Evolutionary conservation across 495 filamentous ascomycete species (phyloP).

Genomic region (Neurospora cerealis): DNA sequence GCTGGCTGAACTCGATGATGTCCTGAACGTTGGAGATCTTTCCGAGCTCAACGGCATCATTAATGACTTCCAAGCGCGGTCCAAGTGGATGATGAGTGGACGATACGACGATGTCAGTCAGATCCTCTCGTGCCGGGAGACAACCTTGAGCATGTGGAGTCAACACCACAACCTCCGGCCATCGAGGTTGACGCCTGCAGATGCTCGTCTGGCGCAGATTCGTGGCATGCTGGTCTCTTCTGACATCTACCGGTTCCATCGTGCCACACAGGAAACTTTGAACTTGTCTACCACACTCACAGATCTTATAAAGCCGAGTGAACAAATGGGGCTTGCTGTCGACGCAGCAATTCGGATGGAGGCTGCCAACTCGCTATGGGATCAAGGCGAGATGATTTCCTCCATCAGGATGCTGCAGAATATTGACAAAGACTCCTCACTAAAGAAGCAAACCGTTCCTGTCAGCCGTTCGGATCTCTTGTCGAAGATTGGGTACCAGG

Average conservation of each 20-base stretch:
- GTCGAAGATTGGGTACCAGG: slow-evolving; percentile 76
- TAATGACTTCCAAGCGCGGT: slow-evolving; percentile 51
- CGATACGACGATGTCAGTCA: slow-evolving; percentile 71
- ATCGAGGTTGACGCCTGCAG: slow-evolving; percentile 44
- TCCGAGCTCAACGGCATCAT: slow-evolving; percentile 54
- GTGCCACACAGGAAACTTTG: slow-evolving; percentile 73
- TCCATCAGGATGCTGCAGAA: slow-evolving; percentile 82
- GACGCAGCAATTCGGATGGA: slow-evolving; percentile 67
- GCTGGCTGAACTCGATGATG: slow-evolving; percentile 72
- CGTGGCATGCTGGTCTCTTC: slow-evolving; percentile 64
- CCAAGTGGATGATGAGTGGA: slow-evolving; percentile 68
- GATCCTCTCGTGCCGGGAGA: slow-evolving; percentile 72
- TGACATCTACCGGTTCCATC: slow-evolving; percentile 64
- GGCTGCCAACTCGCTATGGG: slow-evolving; percentile 84
- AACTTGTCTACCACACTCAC: slow-evolving; percentile 72
- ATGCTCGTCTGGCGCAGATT: slow-evolving; percentile 63
- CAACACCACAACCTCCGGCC: slow-evolving; percentile 53
- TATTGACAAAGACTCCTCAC: slow-evolving; percentile 49
- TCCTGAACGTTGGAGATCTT: slow-evolving; percentile 48
- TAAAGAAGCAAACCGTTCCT: slow-evolving; percentile 60
- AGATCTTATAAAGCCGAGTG: slow-evolving; percentile 57
- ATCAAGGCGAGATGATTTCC: slow-evolving; percentile 82
- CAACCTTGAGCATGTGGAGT: slow-evolving; percentile 70
- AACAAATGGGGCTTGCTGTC: slow-evolving; percentile 59
- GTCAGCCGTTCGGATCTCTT: slow-evolving; percentile 73